Evolutionary conservation across 441 rosid genomes (phyloP).

Genomic region (Omphalea diandra): DNA sequence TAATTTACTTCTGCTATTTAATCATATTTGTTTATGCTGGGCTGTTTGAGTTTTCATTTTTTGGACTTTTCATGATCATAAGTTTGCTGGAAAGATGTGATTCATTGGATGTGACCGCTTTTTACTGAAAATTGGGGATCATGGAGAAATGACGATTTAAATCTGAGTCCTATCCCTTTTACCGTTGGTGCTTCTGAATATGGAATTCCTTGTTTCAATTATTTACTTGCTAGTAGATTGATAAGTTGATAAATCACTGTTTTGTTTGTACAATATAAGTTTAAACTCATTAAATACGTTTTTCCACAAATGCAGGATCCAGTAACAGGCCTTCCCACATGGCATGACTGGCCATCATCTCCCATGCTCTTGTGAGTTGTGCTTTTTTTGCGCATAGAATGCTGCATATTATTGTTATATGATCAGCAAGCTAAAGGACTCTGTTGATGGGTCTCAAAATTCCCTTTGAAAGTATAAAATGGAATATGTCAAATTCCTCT

Average conservation of each 20-base stretch:
- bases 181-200: constrained; percentile 47
- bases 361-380: constrained; percentile 69
- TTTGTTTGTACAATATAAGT: background rate
- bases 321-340: constrained; percentile 79
- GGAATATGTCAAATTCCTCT: background rate
- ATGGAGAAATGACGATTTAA: constrained; percentile 81
- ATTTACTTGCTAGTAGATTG: constrained; percentile 15
- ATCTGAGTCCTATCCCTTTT: constrained; percentile 79
- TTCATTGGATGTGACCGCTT: constrained; percentile 99
- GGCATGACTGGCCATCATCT: constrained; percentile 64
- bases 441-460: constrained; percentile 3
- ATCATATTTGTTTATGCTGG: background rate
- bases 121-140: constrained; percentile 76
- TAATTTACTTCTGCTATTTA: background rate
- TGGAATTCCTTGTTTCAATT: constrained; percentile 20
- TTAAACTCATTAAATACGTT: constrained; percentile 17
- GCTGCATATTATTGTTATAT: background rate
- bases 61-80: constrained; percentile 21
- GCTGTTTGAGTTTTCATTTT: background rate
- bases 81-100: constrained; percentile 88
- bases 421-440: background rate
- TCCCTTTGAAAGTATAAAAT: constrained; percentile 5
- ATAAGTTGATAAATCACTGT: background rate
- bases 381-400: background rate
- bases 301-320: constrained; percentile 64